Conservation (phyloP, 768 basidiomycete genomes). For the Leccinum broughii region DNA sequence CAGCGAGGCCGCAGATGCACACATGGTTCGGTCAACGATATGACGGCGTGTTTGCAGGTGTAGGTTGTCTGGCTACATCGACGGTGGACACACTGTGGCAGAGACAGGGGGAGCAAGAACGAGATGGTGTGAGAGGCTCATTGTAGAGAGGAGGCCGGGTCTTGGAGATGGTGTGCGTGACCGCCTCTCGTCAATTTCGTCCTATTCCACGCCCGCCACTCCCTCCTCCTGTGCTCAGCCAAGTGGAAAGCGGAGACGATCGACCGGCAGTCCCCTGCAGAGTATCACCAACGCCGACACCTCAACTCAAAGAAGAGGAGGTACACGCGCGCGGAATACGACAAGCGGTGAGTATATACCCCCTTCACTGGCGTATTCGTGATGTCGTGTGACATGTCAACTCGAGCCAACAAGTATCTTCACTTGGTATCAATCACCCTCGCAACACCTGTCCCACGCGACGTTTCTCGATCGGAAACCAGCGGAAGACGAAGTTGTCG, state of each 20-base stretch:
- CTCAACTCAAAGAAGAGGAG: background rate
- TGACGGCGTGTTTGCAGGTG: no score
- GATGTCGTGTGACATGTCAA: background rate
- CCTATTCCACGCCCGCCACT: slow-evolving; percentile 19
- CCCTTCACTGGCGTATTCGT: background rate
- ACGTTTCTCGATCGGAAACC: slow-evolving; percentile 4
- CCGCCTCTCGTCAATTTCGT: slow-evolving; percentile 22
- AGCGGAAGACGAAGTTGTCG: background rate
- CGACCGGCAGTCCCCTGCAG: background rate
- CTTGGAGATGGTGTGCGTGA: no score
- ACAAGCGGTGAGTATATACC: slow-evolving; percentile 3
- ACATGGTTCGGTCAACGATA: no score
- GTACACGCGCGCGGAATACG: background rate
- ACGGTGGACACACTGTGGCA: no score
- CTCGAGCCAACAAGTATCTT: slow-evolving; percentile 19
- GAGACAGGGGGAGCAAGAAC: no score
- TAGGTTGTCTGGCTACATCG: no score
- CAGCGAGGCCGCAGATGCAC: no score
- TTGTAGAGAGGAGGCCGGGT: no score
- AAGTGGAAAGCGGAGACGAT: background rate
- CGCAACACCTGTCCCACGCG: slow-evolving; percentile 9
- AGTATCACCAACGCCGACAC: background rate
- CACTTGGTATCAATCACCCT: slow-evolving; percentile 26
- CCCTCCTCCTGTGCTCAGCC: background rate
- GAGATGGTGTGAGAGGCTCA: no score